Percentiles rank a stretch among this genome's conserved stretches.
These are phyloP conservation scores for Leonotis leonurus DNA, from an alignment of 257 asterid species.

Conservation along the genomic window DNA sequence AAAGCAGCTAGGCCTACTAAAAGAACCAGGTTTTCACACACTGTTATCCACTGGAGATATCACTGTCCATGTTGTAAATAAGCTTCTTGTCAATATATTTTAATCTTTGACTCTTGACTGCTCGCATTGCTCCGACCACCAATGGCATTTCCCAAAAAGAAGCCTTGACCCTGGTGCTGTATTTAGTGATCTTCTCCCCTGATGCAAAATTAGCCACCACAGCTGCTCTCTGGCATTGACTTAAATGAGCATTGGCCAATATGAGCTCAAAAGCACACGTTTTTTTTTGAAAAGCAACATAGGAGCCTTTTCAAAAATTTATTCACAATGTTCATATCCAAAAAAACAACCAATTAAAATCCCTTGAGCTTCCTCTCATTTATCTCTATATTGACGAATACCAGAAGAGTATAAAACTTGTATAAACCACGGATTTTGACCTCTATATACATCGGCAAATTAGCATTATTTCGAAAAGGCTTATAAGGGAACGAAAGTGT, in stretches of 20 bases:
- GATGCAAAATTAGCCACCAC: neutral
- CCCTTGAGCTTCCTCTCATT: neutral
- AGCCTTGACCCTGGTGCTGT: neutral
- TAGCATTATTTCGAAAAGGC: neutral
- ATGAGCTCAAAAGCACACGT: neutral
- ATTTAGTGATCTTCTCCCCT: neutral
- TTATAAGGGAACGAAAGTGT: neutral
- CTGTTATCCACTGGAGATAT: too few species aligned
- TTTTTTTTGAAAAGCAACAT: neutral
- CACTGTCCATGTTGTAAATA: neutral
- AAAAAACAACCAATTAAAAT: neutral
- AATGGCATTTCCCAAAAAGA: neutral
- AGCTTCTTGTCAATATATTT: neutral
- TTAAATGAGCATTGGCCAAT: neutral
- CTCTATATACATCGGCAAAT: neutral
- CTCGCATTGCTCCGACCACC: neutral
- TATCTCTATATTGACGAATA: neutral
- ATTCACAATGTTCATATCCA: neutral
- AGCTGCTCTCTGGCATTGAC: neutral
- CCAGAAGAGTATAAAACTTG: neutral
- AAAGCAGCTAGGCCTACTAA: too few species aligned
- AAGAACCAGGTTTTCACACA: neutral
- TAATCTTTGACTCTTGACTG: neutral
- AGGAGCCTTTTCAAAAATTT: neutral
- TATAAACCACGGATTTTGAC: neutral